A percentile compares a stretch with the other conserved stretches of the same genome.
phyloP scores from a whole-genome alignment of 2,329 filamentous ascomycete genomes.

The Pseudogymnoascus sp. region DNA sequence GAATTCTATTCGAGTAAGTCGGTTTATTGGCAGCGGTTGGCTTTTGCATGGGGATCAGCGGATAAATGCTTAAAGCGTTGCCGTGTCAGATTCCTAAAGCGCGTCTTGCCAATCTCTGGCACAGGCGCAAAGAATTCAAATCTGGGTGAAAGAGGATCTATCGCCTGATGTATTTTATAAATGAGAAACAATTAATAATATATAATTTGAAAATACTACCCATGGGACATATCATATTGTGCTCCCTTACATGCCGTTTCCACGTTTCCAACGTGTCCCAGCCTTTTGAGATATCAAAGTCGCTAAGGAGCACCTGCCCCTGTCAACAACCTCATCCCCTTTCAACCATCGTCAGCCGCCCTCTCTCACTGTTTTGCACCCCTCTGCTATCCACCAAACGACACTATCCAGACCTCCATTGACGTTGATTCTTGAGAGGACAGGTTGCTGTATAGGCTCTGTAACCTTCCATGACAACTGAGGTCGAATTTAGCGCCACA shows the following conservation, averaged over 20 bases:
- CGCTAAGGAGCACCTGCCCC: constrained; percentile 6
- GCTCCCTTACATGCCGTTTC: background rate
- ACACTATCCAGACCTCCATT: background rate
- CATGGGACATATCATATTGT: background rate
- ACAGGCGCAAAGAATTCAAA: background rate
- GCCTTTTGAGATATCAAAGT: constrained; percentile 4
- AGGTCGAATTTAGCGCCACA: background rate
- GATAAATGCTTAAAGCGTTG: background rate
- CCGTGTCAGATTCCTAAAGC: background rate
- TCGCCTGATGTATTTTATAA: background rate
- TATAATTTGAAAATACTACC: background rate
- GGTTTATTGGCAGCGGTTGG: background rate
- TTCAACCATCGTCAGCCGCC: background rate
- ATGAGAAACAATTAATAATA: background rate
- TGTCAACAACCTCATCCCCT: constrained; percentile 9
- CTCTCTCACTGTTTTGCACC: background rate
- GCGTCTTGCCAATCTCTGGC: background rate
- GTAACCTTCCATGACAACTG: background rate
- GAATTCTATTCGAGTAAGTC: background rate
- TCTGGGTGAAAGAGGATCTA: background rate
- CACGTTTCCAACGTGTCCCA: constrained; percentile 5
- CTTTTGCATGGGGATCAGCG: background rate
- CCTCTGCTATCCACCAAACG: constrained; percentile 1
- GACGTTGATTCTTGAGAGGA: background rate
- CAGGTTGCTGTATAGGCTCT: background rate